phyloP scores from a whole-genome alignment of 495 filamentous ascomycete genomes.

The Tuber indicum region DNA sequence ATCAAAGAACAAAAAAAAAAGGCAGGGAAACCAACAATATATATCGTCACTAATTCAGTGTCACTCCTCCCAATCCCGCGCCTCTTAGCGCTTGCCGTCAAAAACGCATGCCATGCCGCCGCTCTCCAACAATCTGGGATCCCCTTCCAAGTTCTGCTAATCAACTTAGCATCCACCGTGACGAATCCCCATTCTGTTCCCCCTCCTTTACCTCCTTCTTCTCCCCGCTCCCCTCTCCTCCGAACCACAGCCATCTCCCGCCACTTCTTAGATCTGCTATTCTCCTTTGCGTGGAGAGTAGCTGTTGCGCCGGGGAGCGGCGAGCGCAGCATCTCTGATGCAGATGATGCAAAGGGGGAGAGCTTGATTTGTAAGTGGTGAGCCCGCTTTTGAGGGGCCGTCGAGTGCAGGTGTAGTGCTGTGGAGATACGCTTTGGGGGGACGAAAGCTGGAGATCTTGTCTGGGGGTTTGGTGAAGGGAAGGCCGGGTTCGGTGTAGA shows the following conservation, averaged over 20 bases:
- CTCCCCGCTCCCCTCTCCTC: slow-evolving; percentile 45
- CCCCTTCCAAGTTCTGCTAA: slow-evolving; percentile 93
- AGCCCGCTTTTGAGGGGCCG: slow-evolving; percentile 41
- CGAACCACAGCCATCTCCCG: slow-evolving; percentile 77
- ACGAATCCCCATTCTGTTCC: slow-evolving; percentile 92
- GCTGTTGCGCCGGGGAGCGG: slow-evolving; percentile 28
- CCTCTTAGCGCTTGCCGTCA: slow-evolving; percentile 70
- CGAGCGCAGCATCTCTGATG: slow-evolving; percentile 40
- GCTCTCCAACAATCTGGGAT: slow-evolving; percentile 94
- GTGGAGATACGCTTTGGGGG: slow-evolving; percentile 45
- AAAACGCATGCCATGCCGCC: slow-evolving; percentile 91
- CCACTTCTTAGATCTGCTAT: slow-evolving; percentile 87
- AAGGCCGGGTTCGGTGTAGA: slow-evolving; percentile 25
- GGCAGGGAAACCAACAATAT: slow-evolving; percentile 34
- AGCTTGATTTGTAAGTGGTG: slow-evolving; percentile 42
- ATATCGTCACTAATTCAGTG: slow-evolving; percentile 58
- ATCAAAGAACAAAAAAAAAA: not conserved
- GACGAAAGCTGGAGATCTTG: slow-evolving; percentile 41
- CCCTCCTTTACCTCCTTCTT: slow-evolving; percentile 51
- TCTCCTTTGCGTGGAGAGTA: slow-evolving; percentile 68
- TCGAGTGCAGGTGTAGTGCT: slow-evolving; percentile 34
- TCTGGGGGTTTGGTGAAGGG: slow-evolving; percentile 10
- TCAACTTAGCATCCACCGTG: slow-evolving; percentile 71
- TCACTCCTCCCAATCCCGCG: slow-evolving; percentile 55
- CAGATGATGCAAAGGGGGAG: slow-evolving; percentile 30